Evolutionary conservation across 2,329 filamentous ascomycete species (phyloP).

Genomic region (Colletotrichum tamarilloi): DNA sequence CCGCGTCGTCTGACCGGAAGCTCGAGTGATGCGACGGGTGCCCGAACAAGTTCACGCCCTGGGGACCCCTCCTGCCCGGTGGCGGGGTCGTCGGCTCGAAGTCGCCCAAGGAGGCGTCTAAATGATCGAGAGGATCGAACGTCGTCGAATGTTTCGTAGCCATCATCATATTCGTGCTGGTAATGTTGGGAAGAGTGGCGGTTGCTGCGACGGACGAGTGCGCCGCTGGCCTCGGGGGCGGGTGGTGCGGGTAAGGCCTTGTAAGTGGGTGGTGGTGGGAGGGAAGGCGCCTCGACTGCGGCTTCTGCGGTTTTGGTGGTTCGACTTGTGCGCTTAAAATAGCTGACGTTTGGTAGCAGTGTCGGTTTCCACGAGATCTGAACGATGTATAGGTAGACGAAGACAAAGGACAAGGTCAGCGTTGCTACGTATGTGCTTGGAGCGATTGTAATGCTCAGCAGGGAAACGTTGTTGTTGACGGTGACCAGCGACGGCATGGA

Average conservation of each 20-base stretch:
- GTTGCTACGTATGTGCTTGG: conserved; percentile 68
- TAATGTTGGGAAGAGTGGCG: conserved; percentile 7
- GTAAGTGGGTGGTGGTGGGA: conserved; percentile 28
- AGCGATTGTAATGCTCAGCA: conserved; percentile 68
- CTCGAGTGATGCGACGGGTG: conserved; percentile 56
- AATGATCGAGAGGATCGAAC: conserved; percentile 52
- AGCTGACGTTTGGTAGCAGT: conserved; percentile 37
- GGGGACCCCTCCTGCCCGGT: conserved; percentile 39
- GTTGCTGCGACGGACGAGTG: conserved; percentile 29
- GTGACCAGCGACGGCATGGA: conserved; percentile 70
- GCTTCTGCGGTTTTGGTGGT: conserved; percentile 36
- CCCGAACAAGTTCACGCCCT: conserved; percentile 43
- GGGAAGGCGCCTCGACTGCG: conserved; percentile 26
- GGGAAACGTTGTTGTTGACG: conserved; percentile 70
- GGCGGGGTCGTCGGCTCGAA: conserved; percentile 61
- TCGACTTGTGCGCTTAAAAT: conserved; percentile 38
- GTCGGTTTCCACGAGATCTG: conserved; percentile 41
- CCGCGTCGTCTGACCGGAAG: conserved; percentile 52
- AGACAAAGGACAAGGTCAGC: conserved; percentile 60
- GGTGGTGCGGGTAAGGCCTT: conserved; percentile 38
- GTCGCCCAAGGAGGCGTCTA: conserved; percentile 66
- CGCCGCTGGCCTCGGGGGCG: conserved; percentile 24
- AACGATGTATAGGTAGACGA: conserved; percentile 61
- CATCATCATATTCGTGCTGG: conserved; percentile 37
- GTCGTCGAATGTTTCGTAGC: conserved; percentile 38